Base-by-base conservation (phyloP, 129 eudicot species). In the Helianthus tuberosus region DNA sequence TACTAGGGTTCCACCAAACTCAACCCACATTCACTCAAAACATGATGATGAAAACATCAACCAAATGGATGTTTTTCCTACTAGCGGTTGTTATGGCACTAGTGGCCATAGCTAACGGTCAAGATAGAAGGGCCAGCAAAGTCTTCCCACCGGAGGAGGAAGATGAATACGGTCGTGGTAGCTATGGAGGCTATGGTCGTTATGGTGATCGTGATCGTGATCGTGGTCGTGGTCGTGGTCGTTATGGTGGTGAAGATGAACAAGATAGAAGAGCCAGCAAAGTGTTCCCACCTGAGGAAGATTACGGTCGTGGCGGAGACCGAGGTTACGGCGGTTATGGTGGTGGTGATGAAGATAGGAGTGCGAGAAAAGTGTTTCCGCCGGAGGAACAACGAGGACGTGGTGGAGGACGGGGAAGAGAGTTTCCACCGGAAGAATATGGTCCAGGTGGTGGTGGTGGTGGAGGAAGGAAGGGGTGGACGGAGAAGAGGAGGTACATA, bases 401-500 rank as follows among this genome's bases (percentile, higher is more conserved):
- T 5, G 68, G 69, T 2, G 70, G 48, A 2, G 50, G 76, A 4
- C 54, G 76, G 11, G 15, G 79, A 1, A 38, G 71, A 44, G 72
- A 6, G 50, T 64, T 35, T 8, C 49, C 49, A 27, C 69, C 69
- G 50, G 88, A 32, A 76, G 77, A 23, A 8, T 13, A 46, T 2
- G 43, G 32, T 7, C 10, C 35, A 4, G 72, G 38, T 8, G 65
- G 79, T 1, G 64, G 38, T 5, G 54, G 62, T 3, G 78, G 71
- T 35, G 64, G 63, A 1, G 70, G 73, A 13, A 36, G 83, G 50
- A 62, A 78, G 66, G 73, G 75, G 71, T 49, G 29, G 43, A 54
- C 54, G 43, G 79, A 36, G 62, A 62, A 79, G 44, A 7, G 79
- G 44, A n/a, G 69, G 84, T 94, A 79, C 48, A 67, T 94, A 87